Conservation (phyloP, 2,329 filamentous ascomycete species). For the Gnomoniopsis sp. region DNA sequence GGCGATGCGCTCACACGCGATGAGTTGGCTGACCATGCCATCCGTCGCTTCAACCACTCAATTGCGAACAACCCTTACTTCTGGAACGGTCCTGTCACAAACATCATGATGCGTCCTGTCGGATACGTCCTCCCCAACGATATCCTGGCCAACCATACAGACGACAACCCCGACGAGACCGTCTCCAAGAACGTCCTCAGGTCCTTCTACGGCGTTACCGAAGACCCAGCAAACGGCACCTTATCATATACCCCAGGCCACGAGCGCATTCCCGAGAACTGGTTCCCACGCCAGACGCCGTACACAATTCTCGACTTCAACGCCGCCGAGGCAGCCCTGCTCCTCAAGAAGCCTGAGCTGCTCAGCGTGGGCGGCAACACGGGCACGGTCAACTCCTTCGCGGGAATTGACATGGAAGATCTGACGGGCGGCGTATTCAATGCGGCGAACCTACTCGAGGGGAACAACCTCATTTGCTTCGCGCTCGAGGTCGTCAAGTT, state of each 20-base stretch:
- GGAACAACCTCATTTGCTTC: slow-evolving; percentile 37
- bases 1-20: no score
- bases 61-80: slow-evolving; percentile 29
- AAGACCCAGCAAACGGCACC: slow-evolving; percentile 24
- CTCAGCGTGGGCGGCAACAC: slow-evolving; percentile 27
- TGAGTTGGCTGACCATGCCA: no score
- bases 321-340: background rate
- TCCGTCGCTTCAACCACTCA: no score
- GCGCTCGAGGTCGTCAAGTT: no score
- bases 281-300: slow-evolving; percentile 26
- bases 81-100: slow-evolving; percentile 27
- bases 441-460: slow-evolving; percentile 21
- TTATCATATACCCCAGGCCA: slow-evolving; percentile 29
- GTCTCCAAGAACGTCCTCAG: slow-evolving; percentile 34
- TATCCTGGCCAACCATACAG: slow-evolving; percentile 25
- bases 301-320: slow-evolving; percentile 31
- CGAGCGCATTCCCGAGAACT: slow-evolving; percentile 40
- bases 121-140: slow-evolving; percentile 6
- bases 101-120: slow-evolving; percentile 22
- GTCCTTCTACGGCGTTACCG: slow-evolving; percentile 29
- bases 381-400: slow-evolving; percentile 25
- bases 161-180: slow-evolving; percentile 32
- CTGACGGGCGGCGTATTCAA: slow-evolving; percentile 27
- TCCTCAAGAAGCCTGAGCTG: slow-evolving; percentile 12
- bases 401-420: slow-evolving; percentile 22